Evolutionary conservation across 768 basidiomycete genomes (phyloP).

Genomic region (Panellus pusillus): DNA sequence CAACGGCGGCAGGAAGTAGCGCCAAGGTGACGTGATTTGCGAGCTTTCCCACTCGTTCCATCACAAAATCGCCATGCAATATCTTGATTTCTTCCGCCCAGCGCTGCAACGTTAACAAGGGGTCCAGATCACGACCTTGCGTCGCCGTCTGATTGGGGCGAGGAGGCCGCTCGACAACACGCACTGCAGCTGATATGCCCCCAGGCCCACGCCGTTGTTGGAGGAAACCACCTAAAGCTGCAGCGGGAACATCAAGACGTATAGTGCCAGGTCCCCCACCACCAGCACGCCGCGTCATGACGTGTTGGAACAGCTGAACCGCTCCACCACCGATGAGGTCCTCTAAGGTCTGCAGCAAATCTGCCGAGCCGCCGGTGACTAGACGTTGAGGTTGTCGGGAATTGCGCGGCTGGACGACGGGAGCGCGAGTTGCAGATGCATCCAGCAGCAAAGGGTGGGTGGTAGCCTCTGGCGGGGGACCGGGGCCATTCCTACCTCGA

Average conservation of each 20-base stretch:
- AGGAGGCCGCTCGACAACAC: conserved; percentile 55
- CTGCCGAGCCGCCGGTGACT: conserved; percentile 48
- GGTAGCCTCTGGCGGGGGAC: conserved; percentile 64
- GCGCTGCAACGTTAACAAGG: conserved; percentile 77
- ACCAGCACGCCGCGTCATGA: conserved; percentile 62
- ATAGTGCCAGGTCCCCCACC: conserved; percentile 64
- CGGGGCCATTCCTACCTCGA: conserved; percentile 49
- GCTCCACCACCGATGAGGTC: conserved; percentile 81
- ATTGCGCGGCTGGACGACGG: conserved; percentile 45
- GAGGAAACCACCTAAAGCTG: conserved; percentile 54
- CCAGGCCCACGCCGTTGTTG: conserved; percentile 48
- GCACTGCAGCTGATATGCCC: conserved; percentile 54
- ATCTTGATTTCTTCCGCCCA: conserved; percentile 91
- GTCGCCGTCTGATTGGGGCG: conserved; percentile 36
- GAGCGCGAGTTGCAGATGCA: conserved; percentile 45
- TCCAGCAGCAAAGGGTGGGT: conserved; percentile 84
- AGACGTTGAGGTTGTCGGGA: conserved; percentile 60
- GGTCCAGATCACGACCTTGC: conserved; percentile 69
- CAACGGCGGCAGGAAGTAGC: conserved; percentile 77
- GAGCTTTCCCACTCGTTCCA: conserved; percentile 65
- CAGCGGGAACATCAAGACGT: conserved; percentile 73
- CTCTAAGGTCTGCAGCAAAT: conserved; percentile 76
- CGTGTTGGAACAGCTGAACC: conserved; percentile 79
- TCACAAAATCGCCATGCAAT: conserved; percentile 70
- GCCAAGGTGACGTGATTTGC: conserved; percentile 70